Percentiles rank a stretch among this genome's conserved stretches.
Conservation (phyloP, 2,329 filamentous ascomycete species). For the Cryphonectria parasitica region DNA sequence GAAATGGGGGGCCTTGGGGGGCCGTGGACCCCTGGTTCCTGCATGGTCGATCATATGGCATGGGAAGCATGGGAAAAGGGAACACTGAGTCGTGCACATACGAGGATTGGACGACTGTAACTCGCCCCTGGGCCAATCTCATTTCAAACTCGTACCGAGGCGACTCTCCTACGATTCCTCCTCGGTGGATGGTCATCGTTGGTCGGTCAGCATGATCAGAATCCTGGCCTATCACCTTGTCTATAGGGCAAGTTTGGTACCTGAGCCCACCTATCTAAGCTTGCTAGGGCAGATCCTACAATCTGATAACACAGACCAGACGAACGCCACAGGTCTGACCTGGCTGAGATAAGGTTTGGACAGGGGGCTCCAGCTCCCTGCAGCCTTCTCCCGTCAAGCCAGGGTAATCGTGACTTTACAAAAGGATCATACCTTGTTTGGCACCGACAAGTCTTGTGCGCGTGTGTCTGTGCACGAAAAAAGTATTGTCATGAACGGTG, state of each 20-base stretch:
- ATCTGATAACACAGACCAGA: neutral
- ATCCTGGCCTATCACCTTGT: neutral
- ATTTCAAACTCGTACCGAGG: neutral
- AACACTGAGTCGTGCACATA: neutral
- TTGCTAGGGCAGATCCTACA: neutral
- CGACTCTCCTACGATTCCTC: neutral
- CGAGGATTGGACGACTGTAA: constrained; percentile 1
- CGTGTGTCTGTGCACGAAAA: neutral
- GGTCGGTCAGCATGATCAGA: neutral
- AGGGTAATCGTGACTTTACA: neutral
- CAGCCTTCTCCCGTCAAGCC: neutral
- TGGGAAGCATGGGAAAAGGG: neutral
- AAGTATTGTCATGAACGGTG: neutral
- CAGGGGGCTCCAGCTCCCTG: neutral
- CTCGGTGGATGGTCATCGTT: neutral
- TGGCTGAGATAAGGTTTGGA: neutral
- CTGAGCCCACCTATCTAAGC: neutral
- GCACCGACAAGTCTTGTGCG: neutral
- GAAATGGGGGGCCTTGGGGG: neutral
- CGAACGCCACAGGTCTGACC: neutral
- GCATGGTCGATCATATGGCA: neutral
- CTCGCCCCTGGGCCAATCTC: neutral
- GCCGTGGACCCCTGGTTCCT: neutral
- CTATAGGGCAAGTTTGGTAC: neutral
- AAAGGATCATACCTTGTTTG: neutral